Evolutionary conservation across 2,329 filamentous ascomycete species (phyloP).

Genomic region (Colletotrichum gloeosporioides): DNA sequence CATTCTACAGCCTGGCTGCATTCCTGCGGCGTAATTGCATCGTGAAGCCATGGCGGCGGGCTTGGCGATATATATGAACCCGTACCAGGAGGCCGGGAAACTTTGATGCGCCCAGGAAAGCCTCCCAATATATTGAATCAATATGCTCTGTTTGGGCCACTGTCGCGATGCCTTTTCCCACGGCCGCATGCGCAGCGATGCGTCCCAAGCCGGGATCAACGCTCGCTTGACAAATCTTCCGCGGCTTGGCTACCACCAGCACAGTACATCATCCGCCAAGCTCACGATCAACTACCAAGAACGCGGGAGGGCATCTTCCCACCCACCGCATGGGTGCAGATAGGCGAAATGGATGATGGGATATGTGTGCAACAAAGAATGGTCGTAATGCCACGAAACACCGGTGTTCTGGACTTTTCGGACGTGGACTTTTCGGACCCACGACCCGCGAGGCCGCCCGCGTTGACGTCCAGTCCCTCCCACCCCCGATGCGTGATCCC

Average conservation of each 20-base stretch:
- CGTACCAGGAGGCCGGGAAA: background rate
- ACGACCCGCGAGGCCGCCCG: background rate
- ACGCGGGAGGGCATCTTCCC: background rate
- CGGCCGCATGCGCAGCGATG: background rate
- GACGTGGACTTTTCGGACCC: background rate
- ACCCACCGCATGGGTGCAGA: background rate
- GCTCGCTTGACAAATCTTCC: conserved; percentile 9
- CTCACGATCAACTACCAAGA: conserved; percentile 17
- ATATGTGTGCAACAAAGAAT: background rate
- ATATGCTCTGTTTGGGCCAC: background rate
- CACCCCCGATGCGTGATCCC: background rate
- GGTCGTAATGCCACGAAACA: background rate
- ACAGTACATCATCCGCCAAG: background rate
- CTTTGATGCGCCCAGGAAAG: background rate
- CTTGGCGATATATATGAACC: background rate
- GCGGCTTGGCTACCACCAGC: background rate
- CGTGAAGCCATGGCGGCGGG: background rate
- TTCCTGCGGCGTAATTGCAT: background rate
- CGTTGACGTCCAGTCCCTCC: background rate
- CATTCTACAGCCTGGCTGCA: background rate
- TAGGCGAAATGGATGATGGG: background rate
- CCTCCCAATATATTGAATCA: background rate
- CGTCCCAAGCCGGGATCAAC: conserved; percentile 5
- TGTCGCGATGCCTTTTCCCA: background rate
- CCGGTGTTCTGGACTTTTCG: background rate